phyloP scores from a whole-genome alignment of 768 basidiomycete species.

The Agaricus subrufescens region DNA sequence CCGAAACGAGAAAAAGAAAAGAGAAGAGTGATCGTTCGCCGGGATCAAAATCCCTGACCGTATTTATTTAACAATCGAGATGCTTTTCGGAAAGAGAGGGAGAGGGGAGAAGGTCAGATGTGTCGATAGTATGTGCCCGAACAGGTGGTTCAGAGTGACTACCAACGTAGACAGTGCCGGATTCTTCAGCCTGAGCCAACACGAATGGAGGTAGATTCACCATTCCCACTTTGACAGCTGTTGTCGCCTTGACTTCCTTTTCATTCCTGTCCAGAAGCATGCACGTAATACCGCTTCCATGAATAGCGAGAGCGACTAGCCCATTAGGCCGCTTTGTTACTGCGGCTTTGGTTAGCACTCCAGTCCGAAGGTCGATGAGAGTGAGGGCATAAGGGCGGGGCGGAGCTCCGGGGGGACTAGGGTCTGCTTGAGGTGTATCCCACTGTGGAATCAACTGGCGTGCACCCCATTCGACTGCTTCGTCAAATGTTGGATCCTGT shows the following conservation, averaged over 20 bases:
- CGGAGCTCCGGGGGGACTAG: not conserved
- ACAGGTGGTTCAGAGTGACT: not conserved
- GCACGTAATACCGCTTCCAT: slow-evolving; percentile 18
- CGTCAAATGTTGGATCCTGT: slow-evolving; percentile 10
- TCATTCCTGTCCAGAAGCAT: slow-evolving; percentile 16
- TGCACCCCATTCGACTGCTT: slow-evolving; percentile 10
- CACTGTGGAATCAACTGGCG: slow-evolving; percentile 10
- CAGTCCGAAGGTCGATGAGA: slow-evolving; percentile 7
- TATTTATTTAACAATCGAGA: too few species aligned
- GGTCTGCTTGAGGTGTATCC: not conserved
- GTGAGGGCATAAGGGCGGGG: not conserved
- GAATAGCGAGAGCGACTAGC: slow-evolving; percentile 14
- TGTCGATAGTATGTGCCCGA: not conserved
- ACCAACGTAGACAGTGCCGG: slow-evolving; percentile 7
- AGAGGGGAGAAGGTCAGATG: not conserved
- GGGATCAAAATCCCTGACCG: too few species aligned
- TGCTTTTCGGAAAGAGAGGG: too few species aligned
- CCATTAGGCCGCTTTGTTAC: slow-evolving; percentile 8
- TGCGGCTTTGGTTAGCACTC: slow-evolving; percentile 2
- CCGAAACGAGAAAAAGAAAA: too few species aligned
- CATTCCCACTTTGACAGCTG: slow-evolving; percentile 16
- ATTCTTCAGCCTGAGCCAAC: slow-evolving; percentile 4
- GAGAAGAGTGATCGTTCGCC: too few species aligned
- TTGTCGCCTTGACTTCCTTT: not conserved
- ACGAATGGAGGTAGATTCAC: slow-evolving; percentile 18